A percentile compares a stretch with the other conserved stretches of the same genome.
Evolutionary conservation across 2,329 filamentous ascomycete genomes (phyloP).

Genomic region (Myotisia sp.): DNA sequence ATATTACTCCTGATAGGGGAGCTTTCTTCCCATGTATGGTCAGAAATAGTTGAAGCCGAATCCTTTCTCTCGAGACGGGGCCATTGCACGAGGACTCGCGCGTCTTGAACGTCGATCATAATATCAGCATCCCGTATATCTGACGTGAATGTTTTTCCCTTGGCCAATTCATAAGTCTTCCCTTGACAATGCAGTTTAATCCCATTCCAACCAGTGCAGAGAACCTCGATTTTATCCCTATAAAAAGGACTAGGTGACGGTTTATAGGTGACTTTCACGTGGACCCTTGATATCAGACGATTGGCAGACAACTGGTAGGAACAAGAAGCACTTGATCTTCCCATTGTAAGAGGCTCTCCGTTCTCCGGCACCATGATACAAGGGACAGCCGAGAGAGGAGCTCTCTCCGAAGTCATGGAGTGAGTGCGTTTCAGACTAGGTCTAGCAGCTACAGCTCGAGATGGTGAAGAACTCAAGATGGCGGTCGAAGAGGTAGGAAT

Average conservation of each 20-base stretch:
- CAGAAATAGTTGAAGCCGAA: conserved; percentile 40
- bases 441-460: conserved; percentile 36
- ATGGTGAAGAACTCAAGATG: conserved; percentile 76
- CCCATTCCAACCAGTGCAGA: conserved; percentile 93
- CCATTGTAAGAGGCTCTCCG: conserved; percentile 73
- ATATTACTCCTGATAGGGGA: conserved; percentile 33
- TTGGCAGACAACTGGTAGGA: conserved; percentile 88
- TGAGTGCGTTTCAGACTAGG: conserved; percentile 47
- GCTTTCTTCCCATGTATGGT: conserved; percentile 55
- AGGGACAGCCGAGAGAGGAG: conserved; percentile 71
- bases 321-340: conserved; percentile 87
- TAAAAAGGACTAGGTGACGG: conserved; percentile 53
- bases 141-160: conserved; percentile 79
- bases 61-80: conserved; percentile 46
- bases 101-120: conserved; percentile 89
- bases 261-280: conserved; percentile 77
- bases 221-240: conserved; percentile 67
- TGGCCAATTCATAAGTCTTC: conserved; percentile 68
- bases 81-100: conserved; percentile 80
- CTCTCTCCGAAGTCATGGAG: conserved; percentile 59
- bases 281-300: conserved; percentile 81
- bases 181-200: conserved; percentile 85
- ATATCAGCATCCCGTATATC: conserved; percentile 79
- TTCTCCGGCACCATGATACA: conserved; percentile 65
- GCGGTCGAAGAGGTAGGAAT: conserved; percentile 87